These are phyloP conservation scores for Nannizziopsis barbatae DNA, from an alignment of 2,329 filamentous ascomycete species.

Conservation along the genomic window DNA sequence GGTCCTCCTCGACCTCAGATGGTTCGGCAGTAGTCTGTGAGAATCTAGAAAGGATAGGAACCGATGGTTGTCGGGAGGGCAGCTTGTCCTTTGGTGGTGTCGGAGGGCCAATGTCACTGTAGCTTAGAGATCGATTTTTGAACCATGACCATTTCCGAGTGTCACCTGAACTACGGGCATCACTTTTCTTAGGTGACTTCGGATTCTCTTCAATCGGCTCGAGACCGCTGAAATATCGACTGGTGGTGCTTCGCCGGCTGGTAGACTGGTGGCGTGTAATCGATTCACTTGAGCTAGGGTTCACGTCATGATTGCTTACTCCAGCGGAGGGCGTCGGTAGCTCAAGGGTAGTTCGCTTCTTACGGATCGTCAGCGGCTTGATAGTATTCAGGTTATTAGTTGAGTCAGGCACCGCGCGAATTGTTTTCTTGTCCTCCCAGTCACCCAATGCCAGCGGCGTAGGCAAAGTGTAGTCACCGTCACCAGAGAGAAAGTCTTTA, in stretches of 20 bases:
- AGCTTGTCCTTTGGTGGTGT: constrained; percentile 19
- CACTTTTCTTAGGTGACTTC: constrained; percentile 23
- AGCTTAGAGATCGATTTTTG: constrained; percentile 25
- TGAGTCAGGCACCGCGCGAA: constrained; percentile 47
- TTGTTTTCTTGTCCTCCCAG: constrained; percentile 35
- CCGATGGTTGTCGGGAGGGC: constrained; percentile 19
- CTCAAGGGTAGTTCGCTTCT: constrained; percentile 24
- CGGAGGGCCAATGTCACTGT: constrained; percentile 18
- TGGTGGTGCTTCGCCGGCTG: constrained; percentile 5
- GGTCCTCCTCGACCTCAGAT: background rate
- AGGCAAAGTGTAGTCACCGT: constrained; percentile 6
- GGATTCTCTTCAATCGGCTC: constrained; percentile 36
- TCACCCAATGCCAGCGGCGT: constrained; percentile 10
- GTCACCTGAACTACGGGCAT: constrained; percentile 19
- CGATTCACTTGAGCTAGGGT: background rate
- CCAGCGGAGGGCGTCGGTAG: constrained; percentile 10
- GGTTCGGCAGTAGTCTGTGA: background rate
- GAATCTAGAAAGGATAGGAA: constrained; percentile 14
- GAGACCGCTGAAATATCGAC: constrained; percentile 24
- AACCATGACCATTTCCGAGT: constrained; percentile 40
- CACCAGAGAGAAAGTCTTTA: constrained; percentile 4
- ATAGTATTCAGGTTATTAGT: constrained; percentile 37
- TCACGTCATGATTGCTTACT: background rate
- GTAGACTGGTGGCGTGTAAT: background rate
- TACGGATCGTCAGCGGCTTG: constrained; percentile 47